These are phyloP conservation scores for Litchi chinensis DNA, from an alignment of 345 rosid species.

Conservation along the genomic window DNA sequence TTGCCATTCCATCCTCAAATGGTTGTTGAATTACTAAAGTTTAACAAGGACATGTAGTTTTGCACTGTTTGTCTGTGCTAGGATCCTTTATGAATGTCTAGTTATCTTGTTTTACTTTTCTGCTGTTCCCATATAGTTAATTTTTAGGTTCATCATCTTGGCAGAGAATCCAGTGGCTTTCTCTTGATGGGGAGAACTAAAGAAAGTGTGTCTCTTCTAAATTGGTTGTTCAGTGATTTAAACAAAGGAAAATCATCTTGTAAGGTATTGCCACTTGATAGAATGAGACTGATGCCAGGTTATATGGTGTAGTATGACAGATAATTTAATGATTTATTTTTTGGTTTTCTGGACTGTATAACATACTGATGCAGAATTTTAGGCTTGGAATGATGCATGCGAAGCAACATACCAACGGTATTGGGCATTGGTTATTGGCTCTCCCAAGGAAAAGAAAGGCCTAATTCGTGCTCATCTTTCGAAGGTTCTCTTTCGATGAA, in stretches of 20 bases:
- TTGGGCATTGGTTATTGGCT: slow-evolving; percentile 94
- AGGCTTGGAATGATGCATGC: slow-evolving; percentile 87
- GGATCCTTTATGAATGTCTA: neutral
- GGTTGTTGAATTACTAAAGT: neutral
- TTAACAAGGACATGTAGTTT: neutral
- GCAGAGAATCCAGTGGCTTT: slow-evolving; percentile 88
- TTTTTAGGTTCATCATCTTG: slow-evolving; percentile 86
- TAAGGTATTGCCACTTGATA: slow-evolving; percentile 47
- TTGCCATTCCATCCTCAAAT: neutral
- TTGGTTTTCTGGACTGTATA: neutral
- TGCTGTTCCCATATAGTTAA: slow-evolving; percentile 14
- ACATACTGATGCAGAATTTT: slow-evolving; percentile 15
- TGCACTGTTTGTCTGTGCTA: neutral
- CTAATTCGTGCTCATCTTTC: slow-evolving; percentile 74
- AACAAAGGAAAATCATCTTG: slow-evolving; percentile 51
- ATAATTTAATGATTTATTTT: slow-evolving; percentile 15
- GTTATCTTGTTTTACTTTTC: neutral
- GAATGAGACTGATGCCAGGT: neutral
- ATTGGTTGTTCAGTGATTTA: slow-evolving; percentile 62
- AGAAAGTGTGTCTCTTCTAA: slow-evolving; percentile 71
- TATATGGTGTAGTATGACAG: neutral
- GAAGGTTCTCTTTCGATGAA: slow-evolving; percentile 50
- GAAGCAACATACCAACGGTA: slow-evolving; percentile 67
- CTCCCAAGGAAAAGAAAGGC: slow-evolving; percentile 83
- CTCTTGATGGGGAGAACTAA: slow-evolving; percentile 78